Evolutionary conservation across 2,329 filamentous ascomycete genomes (phyloP).

Genomic region (Didymosphaeria variabile): DNA sequence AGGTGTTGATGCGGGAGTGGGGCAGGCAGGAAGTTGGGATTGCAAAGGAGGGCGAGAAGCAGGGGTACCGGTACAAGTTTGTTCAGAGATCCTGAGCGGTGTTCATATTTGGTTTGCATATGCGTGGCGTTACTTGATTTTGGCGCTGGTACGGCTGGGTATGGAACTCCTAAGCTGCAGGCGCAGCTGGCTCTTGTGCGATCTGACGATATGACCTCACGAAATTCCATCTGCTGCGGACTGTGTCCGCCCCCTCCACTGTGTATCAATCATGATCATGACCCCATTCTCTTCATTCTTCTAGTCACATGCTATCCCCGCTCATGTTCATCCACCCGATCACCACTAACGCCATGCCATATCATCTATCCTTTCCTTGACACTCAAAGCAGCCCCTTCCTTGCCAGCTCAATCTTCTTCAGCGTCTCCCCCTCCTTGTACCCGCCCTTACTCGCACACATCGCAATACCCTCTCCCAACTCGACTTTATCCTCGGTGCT

Average conservation of each 20-base stretch:
- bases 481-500: conserved; percentile 71
- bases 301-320: neutral
- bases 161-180: neutral
- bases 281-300: neutral
- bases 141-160: neutral
- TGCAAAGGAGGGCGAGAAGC: conserved; percentile 29
- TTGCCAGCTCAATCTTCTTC: conserved; percentile 79
- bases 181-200: neutral
- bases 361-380: neutral
- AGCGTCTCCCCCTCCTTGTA: conserved; percentile 76
- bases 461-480: conserved; percentile 75
- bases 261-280: neutral
- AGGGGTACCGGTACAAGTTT: conserved; percentile 43
- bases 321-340: neutral
- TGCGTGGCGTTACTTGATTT: neutral
- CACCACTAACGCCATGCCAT: neutral
- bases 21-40: conserved; percentile 45
- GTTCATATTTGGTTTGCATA: neutral
- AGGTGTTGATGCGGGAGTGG: conserved; percentile 48
- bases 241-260: neutral
- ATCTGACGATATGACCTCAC: conserved; percentile 13
- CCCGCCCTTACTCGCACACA: conserved; percentile 79
- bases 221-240: neutral
- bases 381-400: conserved; percentile 75
- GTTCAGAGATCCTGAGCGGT: conserved; percentile 25